Evolutionary conservation across 148 eudicot genomes (phyloP).

Genomic region (Persicaria tinctoria): DNA sequence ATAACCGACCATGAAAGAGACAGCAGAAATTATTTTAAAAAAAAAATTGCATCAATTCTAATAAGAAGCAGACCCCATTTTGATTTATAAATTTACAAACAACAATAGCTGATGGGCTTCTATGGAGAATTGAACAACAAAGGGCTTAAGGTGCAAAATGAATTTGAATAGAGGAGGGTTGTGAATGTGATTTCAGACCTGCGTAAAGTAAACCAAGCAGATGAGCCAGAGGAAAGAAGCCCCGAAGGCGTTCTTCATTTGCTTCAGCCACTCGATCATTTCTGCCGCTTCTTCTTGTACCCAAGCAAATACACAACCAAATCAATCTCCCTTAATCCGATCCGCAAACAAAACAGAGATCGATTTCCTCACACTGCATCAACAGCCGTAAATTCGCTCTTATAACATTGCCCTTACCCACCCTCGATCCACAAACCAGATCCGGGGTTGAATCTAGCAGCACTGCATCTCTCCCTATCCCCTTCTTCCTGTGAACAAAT

Average conservation of each 20-base stretch:
- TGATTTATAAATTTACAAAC: background rate
- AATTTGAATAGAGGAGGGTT: conserved; percentile 5
- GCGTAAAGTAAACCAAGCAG: conserved; percentile 90
- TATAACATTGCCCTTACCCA: background rate
- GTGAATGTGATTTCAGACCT: conserved; percentile 34
- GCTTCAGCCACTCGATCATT: conserved; percentile 64
- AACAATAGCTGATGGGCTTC: no score
- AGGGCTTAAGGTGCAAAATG: background rate
- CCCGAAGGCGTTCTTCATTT: conserved; percentile 59
- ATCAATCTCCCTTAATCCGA: background rate
- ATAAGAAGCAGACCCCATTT: background rate
- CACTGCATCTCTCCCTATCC: background rate
- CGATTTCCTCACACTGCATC: background rate
- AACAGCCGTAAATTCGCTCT: background rate
- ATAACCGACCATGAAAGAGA: background rate
- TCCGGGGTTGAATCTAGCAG: background rate
- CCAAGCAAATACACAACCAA: background rate
- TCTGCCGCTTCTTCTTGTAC: conserved; percentile 5
- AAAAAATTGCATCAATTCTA: background rate
- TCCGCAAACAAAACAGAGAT: background rate
- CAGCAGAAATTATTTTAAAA: background rate
- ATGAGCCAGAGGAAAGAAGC: conserved; percentile 88
- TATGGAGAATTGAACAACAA: no score
- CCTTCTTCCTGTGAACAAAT: background rate
- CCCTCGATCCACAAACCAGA: background rate